Evolutionary conservation across 2,329 filamentous ascomycete genomes (phyloP).

Genomic region (Aspergillus fischeri): DNA sequence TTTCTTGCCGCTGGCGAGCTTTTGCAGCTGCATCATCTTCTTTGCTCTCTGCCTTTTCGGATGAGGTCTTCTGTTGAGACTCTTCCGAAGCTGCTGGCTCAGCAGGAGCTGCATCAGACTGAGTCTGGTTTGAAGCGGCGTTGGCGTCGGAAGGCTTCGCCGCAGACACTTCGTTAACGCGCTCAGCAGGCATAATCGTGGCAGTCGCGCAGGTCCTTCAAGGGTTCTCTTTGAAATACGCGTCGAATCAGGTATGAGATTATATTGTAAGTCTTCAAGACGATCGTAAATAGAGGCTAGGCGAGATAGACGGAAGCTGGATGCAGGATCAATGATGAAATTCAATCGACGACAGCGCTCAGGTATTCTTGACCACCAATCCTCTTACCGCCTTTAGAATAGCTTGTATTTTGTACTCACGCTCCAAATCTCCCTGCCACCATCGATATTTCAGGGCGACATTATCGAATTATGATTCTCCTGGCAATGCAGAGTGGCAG

Average conservation of each 20-base stretch:
- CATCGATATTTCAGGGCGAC: neutral
- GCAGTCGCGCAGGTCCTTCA: neutral
- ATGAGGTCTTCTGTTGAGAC: constrained; percentile 1
- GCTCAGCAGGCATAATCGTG: constrained; percentile 12
- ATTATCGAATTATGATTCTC: neutral
- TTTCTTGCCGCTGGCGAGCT: constrained; percentile 63
- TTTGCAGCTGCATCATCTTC: constrained; percentile 27
- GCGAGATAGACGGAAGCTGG: neutral
- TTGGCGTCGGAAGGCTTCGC: constrained; percentile 13
- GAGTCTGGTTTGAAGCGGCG: constrained; percentile 6
- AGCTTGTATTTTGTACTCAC: neutral
- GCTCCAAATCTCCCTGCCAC: neutral
- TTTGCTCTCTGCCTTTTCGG: constrained; percentile 7
- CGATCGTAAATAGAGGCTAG: neutral
- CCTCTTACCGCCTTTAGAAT: neutral
- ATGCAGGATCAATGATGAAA: neutral
- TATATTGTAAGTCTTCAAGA: neutral
- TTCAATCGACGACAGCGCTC: neutral
- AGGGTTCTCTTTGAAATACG: neutral
- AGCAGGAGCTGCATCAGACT: constrained; percentile 6
- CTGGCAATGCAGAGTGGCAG: neutral
- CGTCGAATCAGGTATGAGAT: neutral
- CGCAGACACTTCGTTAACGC: constrained; percentile 4
- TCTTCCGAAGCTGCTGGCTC: constrained; percentile 7
- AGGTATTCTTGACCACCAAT: neutral